These are phyloP conservation scores for Geotrichum ghanense DNA, from an alignment of 805 yeast genomes.

Conservation along the genomic window DNA sequence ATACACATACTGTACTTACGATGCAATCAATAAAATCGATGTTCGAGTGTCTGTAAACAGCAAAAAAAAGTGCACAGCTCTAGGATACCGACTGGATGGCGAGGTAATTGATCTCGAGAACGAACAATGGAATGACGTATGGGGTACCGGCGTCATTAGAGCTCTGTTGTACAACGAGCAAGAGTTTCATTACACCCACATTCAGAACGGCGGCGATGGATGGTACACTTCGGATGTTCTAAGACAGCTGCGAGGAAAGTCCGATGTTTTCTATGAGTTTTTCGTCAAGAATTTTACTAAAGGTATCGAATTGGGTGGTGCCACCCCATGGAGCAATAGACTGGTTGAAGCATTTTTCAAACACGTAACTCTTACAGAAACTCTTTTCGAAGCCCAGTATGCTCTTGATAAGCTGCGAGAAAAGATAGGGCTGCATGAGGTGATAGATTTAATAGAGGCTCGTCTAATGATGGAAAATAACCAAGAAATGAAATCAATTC, in stretches of 20 bases:
- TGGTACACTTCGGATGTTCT: constrained; percentile 54
- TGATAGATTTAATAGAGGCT: constrained; percentile 32
- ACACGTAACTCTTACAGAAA: constrained; percentile 52
- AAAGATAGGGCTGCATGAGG: constrained; percentile 39
- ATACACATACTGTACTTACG: constrained; percentile 39
- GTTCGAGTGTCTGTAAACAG: constrained; percentile 42
- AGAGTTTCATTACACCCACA: constrained; percentile 41
- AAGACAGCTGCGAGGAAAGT: constrained; percentile 32
- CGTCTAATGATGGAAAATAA: constrained; percentile 31
- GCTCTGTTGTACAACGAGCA: constrained; percentile 69
- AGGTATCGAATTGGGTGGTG: constrained; percentile 57
- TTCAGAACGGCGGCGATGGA: neutral
- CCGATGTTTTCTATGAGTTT: neutral
- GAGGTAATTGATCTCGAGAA: constrained; percentile 26
- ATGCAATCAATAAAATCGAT: constrained; percentile 64
- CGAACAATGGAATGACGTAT: constrained; percentile 36
- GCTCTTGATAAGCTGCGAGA: constrained; percentile 41
- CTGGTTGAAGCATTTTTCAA: constrained; percentile 64
- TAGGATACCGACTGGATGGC: too few relatives aligned
- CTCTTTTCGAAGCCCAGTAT: constrained; percentile 48
- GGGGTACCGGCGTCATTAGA: constrained; percentile 61
- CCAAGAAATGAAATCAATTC: constrained; percentile 38
- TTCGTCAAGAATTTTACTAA: constrained; percentile 31
- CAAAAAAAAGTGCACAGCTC: constrained; percentile 3
- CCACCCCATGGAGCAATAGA: constrained; percentile 53